Evolutionary conservation across 2,329 filamentous ascomycete genomes (phyloP).

Genomic region (Cladophialophora bantiana): DNA sequence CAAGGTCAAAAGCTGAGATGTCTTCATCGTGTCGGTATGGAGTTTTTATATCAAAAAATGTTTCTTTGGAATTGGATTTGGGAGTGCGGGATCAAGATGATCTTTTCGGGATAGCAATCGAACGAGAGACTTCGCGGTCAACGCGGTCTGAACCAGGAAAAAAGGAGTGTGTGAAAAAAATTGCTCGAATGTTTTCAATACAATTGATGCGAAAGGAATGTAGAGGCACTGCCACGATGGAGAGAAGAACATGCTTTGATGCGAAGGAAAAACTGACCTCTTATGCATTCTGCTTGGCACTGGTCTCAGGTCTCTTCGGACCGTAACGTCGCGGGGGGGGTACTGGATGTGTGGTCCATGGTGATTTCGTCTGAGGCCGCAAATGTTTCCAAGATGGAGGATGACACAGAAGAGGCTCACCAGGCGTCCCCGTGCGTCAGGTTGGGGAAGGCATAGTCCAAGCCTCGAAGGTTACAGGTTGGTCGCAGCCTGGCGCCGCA

Average conservation of each 20-base stretch:
- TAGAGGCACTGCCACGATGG: constrained; percentile 39
- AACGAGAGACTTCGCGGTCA: constrained; percentile 39
- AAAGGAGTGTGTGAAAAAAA: constrained; percentile 33
- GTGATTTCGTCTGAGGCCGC: constrained; percentile 39
- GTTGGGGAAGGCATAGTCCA: constrained; percentile 17
- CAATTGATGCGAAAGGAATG: constrained; percentile 39
- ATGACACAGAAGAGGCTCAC: constrained; percentile 34
- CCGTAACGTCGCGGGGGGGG: constrained; percentile 13
- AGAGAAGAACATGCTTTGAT: constrained; percentile 25
- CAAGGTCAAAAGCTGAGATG: constrained; percentile 31
- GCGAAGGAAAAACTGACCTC: constrained; percentile 27
- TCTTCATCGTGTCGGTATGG: constrained; percentile 33
- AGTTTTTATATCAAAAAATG: not conserved
- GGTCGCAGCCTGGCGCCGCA: constrained; percentile 28
- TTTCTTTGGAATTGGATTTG: constrained; percentile 23
- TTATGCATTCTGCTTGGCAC: constrained; percentile 37
- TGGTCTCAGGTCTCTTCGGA: constrained; percentile 16
- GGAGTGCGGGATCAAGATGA: constrained; percentile 24
- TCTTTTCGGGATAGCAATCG: constrained; percentile 17
- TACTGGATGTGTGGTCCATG: constrained; percentile 23
- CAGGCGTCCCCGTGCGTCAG: constrained; percentile 30
- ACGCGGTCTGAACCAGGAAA: constrained; percentile 33
- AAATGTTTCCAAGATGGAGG: constrained; percentile 38
- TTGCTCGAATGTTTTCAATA: constrained; percentile 25
- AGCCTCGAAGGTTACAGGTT: constrained; percentile 37